Base-by-base conservation (phyloP, 768 basidiomycete genomes). In the Boletales sp. region DNA sequence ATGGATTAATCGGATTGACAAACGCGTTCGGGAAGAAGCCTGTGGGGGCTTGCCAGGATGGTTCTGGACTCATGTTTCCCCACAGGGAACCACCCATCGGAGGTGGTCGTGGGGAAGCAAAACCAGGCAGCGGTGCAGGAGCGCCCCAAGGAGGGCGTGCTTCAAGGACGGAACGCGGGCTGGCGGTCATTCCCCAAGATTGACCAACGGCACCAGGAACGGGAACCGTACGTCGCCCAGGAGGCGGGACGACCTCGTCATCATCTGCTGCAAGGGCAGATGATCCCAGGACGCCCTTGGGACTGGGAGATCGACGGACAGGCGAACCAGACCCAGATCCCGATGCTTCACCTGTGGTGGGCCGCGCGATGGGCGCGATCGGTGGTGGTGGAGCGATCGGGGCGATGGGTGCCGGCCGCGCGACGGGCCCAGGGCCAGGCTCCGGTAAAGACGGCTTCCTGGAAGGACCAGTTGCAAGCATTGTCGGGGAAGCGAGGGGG, bases 191-290 rank as follows among this genome's bases (percentile, higher is more conserved):
- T 4, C 74, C 73, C 81, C 83, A 83, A 2, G 70, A 68, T 48
- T 76, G 77, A 8, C 77, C 69, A 11, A 77, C 73, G 4, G 69
- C 68, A 40, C 71, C 68, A 33, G 66, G 67, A 1, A 64, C 70
- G 31, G 66, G 67, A 1, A 64, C 70, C 36, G 65, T 67, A 8
- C 78, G 71, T 42, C 80, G 66, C 34, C 78, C 70, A 8, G 75
- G 74, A 15, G 76, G 69, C 36, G 75, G 68, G 14, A 90, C 79
- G 11, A 90, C 84, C 61, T 90, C 88, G 62, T 91, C 89, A 53
- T 88, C 88, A 52, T 89, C 87, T 13, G 87, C 80, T 3, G 83
- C 80, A 17, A 90, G 75, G 17, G 89, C 88, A 5, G 85, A 85
- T 13, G 88, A 90, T 12, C 89, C 89, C 8, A 90, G 72, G 33